phyloP scores from a whole-genome alignment of 106 monocot species.

The Platanthera zijinensis region DNA sequence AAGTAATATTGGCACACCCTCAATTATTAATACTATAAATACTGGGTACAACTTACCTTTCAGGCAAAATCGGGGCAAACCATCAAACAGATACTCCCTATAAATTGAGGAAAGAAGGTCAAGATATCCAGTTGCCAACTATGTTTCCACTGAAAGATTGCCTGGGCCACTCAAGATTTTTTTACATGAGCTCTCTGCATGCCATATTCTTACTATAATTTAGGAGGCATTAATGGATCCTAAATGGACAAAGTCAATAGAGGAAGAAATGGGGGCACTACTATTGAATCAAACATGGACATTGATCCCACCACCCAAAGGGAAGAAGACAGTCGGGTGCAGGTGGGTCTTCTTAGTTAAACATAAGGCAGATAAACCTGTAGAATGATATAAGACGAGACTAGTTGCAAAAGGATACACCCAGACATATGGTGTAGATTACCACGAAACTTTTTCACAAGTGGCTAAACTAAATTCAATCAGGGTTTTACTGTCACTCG shows the following conservation, averaged over 20 bases:
- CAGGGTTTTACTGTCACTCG: no score
- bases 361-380: neutral
- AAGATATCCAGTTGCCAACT: neutral
- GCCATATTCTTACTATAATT: neutral
- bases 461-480: no score
- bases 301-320: neutral
- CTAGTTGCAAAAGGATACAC: no score
- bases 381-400: neutral
- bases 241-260: neutral
- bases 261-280: neutral
- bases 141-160: neutral
- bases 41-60: neutral
- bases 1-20: neutral
- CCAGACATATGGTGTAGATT: no score
- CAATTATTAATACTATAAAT: neutral
- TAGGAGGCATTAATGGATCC: neutral
- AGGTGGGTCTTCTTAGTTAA: neutral
- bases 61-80: conserved; percentile 3
- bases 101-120: neutral
- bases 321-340: neutral
- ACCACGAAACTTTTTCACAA: no score
- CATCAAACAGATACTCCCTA: neutral
- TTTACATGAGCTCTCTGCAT: neutral
- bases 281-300: neutral
- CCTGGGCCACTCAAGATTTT: neutral